Evolutionary conservation across 768 basidiomycete species (phyloP).

Genomic region (Phallus indusiatus): DNA sequence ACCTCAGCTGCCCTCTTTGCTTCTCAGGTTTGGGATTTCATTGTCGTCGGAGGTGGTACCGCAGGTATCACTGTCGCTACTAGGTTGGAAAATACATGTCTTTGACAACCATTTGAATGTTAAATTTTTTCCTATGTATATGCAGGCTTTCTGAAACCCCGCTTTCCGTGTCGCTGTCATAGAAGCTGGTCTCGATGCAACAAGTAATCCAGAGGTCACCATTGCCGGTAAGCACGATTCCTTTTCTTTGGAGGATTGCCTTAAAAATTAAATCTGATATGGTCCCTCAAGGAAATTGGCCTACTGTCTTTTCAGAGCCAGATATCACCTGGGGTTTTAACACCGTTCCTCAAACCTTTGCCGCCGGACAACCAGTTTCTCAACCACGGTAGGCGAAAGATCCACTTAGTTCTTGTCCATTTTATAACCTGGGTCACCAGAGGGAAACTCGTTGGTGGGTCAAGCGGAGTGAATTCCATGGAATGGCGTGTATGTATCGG

Average conservation of each 20-base stretch:
- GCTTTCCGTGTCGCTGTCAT: conserved; percentile 30
- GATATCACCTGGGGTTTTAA: neutral
- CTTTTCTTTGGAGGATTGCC: no score
- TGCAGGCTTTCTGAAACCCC: conserved; percentile 31
- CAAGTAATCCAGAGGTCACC: conserved; percentile 19
- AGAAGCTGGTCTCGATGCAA: conserved; percentile 28
- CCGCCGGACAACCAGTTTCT: neutral
- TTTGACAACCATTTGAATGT: neutral
- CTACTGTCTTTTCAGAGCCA: neutral
- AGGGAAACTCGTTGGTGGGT: neutral
- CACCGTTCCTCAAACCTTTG: neutral
- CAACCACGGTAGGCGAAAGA: neutral
- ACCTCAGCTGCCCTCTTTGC: neutral
- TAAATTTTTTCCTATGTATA: neutral
- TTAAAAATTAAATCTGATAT: neutral
- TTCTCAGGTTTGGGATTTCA: conserved; percentile 15
- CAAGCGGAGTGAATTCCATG: neutral
- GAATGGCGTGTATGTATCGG: neutral
- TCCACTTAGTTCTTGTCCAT: neutral
- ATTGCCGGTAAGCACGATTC: neutral
- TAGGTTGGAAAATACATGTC: neutral
- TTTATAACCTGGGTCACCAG: neutral
- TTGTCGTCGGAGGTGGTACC: conserved; percentile 33
- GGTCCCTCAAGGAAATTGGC: neutral
- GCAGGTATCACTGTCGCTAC: conserved; percentile 42